A percentile compares a stretch with the other conserved stretches of the same genome.
Conservation (phyloP, 805 yeast species). For the Saccharomycodes ludwigii region DNA sequence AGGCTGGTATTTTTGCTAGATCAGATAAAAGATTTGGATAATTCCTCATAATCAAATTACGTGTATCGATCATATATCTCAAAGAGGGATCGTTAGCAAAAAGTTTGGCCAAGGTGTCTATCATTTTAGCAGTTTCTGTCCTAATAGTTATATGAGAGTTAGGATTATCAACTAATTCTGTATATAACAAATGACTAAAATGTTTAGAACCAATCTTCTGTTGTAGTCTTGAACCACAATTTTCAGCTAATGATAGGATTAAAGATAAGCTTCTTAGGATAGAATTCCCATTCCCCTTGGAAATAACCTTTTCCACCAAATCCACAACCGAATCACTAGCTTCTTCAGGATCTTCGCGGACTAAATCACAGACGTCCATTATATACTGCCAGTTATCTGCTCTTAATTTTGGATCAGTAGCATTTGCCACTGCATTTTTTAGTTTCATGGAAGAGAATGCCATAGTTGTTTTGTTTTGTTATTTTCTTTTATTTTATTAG, state of each 20-base stretch:
- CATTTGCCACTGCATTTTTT: conserved; percentile 26
- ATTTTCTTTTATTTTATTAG: not conserved
- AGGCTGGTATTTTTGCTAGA: not conserved
- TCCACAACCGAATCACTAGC: conserved; percentile 33
- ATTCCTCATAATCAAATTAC: conserved; percentile 32
- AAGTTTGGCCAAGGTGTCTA: conserved; percentile 51
- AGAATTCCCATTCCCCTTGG: conserved; percentile 49
- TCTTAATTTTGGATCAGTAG: conserved; percentile 52
- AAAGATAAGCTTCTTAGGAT: conserved; percentile 45
- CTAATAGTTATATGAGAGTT: conserved; percentile 59
- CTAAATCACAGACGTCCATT: conserved; percentile 54
- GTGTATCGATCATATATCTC: conserved; percentile 53
- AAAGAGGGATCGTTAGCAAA: conserved; percentile 70
- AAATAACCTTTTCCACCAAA: conserved; percentile 35
- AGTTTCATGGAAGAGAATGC: conserved; percentile 5
- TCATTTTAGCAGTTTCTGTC: conserved; percentile 48
- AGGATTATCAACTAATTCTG: conserved; percentile 36
- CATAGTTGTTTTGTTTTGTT: not conserved
- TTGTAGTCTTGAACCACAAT: conserved; percentile 61
- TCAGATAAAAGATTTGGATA: conserved; percentile 25
- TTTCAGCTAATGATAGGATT: conserved; percentile 54
- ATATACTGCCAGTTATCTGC: conserved; percentile 59
- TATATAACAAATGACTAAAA: conserved; percentile 36
- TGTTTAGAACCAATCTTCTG: conserved; percentile 46
- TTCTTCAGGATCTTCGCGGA: conserved; percentile 46